A percentile compares a stretch with the other conserved stretches of the same genome.
Conservation (phyloP, 164 flowering plant genomes). For the Tetracentron sinense region DNA sequence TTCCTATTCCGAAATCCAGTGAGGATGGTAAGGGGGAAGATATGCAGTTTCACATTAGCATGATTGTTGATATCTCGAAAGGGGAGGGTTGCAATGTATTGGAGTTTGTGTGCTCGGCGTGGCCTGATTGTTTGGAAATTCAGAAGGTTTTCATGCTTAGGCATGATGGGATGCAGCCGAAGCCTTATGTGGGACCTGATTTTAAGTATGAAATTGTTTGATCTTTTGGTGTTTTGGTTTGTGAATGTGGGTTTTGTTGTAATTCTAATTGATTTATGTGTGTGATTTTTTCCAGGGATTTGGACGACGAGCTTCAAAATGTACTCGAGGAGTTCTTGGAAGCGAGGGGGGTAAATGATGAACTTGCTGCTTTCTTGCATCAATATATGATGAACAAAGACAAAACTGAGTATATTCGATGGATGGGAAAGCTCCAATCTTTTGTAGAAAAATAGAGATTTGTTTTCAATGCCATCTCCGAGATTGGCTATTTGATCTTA, state of each 20-base stretch:
- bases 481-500: too few species aligned
- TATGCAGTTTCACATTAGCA: conserved; percentile 51
- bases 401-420: conserved; percentile 61
- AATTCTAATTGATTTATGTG: not conserved
- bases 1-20: conserved; percentile 31
- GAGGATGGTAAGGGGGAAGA: conserved; percentile 33
- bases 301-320: conserved; percentile 75
- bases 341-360: conserved; percentile 64
- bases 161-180: conserved; percentile 16
- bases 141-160: conserved; percentile 50
- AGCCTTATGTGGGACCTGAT: conserved; percentile 62
- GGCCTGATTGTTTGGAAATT: conserved; percentile 71
- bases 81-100: conserved; percentile 36
- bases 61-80: conserved; percentile 55
- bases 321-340: conserved; percentile 64
- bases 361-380: conserved; percentile 81
- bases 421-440: conserved; percentile 67
- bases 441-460: conserved; percentile 43
- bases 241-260: not conserved
- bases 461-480: too few species aligned
- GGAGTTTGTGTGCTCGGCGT: conserved; percentile 72
- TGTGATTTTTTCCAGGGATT: conserved; percentile 47
- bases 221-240: not conserved
- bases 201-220: conserved; percentile 37
- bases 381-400: conserved; percentile 67